A percentile compares a stretch with the other conserved stretches of the same genome.
phyloP scores from a whole-genome alignment of 2,329 filamentous ascomycete species.

The Fusarium oxysporum region DNA sequence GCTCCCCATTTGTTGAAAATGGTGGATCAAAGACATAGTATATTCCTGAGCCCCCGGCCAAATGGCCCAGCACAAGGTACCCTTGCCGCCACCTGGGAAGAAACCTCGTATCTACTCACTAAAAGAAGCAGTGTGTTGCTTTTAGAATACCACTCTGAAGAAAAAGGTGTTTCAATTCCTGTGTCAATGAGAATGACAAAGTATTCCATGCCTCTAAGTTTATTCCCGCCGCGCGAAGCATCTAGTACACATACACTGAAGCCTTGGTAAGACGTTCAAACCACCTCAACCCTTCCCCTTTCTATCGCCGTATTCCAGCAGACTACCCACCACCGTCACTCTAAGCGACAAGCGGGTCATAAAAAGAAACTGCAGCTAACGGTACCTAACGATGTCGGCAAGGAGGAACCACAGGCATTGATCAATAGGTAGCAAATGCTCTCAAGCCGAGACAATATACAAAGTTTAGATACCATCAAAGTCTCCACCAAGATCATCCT shows the following conservation, averaged over 20 bases:
- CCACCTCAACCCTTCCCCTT: slow-evolving; percentile 4
- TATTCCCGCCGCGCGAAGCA: slow-evolving; percentile 27
- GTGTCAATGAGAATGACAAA: neutral
- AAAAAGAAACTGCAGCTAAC: slow-evolving; percentile 37
- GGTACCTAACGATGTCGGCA: slow-evolving; percentile 17
- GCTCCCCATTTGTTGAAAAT: slow-evolving; percentile 16
- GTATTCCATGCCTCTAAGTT: slow-evolving; percentile 26
- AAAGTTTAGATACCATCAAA: slow-evolving; percentile 88
- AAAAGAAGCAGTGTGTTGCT: neutral
- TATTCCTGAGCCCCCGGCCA: fast-evolving
- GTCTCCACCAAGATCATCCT: slow-evolving; percentile 94
- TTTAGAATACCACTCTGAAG: neutral
- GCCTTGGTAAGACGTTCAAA: slow-evolving; percentile 23
- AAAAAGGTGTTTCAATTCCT: neutral
- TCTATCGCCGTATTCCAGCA: slow-evolving; percentile 34
- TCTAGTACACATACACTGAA: slow-evolving; percentile 46
- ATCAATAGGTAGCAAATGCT: slow-evolving; percentile 16
- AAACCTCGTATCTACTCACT: neutral
- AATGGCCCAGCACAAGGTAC: too few relatives aligned
- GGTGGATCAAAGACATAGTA: fast-evolving
- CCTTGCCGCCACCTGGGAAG: neutral
- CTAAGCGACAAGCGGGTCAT: slow-evolving; percentile 27
- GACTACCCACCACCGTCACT: slow-evolving; percentile 28
- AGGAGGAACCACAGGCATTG: slow-evolving; percentile 13
- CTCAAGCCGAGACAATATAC: slow-evolving; percentile 23